These are phyloP conservation scores for Vigna radiata DNA, from an alignment of 306 rosid genomes.

Conservation along the genomic window DNA sequence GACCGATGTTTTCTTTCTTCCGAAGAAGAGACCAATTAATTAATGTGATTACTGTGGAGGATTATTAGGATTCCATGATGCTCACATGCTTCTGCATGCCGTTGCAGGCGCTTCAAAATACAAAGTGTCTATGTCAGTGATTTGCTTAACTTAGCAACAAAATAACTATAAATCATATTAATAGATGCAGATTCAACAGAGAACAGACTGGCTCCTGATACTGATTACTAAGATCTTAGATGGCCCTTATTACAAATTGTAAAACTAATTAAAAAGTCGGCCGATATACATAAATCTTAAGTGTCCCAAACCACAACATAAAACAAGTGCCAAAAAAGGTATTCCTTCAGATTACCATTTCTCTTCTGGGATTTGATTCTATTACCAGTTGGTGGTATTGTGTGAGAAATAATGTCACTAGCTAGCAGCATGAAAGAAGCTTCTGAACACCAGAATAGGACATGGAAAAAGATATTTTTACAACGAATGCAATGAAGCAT, in stretches of 20 bases:
- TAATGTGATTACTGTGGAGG: slow-evolving; percentile 1
- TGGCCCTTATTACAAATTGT: not conserved
- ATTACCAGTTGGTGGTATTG: slow-evolving; percentile 18
- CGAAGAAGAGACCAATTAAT: slow-evolving; percentile 10
- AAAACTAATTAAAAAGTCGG: slow-evolving; percentile 1
- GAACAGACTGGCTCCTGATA: slow-evolving; percentile 42
- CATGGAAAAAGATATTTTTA: slow-evolving; percentile 34
- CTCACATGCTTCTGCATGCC: slow-evolving; percentile 54
- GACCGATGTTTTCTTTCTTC: slow-evolving; percentile 9
- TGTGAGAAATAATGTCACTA: not conserved
- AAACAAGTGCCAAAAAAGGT: not conserved
- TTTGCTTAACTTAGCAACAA: slow-evolving; percentile 43
- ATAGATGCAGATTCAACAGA: slow-evolving; percentile 46
- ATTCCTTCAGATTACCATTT: slow-evolving; percentile 3
- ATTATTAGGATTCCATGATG: slow-evolving; percentile 39
- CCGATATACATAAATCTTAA: slow-evolving; percentile 35
- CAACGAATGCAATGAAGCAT: not conserved
- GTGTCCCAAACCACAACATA: slow-evolving; percentile 9
- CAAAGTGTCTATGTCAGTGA: slow-evolving; percentile 29
- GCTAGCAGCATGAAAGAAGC: slow-evolving; percentile 5
- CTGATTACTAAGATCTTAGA: slow-evolving; percentile 37
- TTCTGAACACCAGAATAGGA: slow-evolving; percentile 12
- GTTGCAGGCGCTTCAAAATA: slow-evolving; percentile 52
- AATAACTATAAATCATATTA: slow-evolving; percentile 7
- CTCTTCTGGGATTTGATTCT: slow-evolving; percentile 37